Evolutionary conservation across 768 basidiomycete species (phyloP), one percentile per base, ranked within the genome.

Genomic region (Lactarius evosmus): DNA sequence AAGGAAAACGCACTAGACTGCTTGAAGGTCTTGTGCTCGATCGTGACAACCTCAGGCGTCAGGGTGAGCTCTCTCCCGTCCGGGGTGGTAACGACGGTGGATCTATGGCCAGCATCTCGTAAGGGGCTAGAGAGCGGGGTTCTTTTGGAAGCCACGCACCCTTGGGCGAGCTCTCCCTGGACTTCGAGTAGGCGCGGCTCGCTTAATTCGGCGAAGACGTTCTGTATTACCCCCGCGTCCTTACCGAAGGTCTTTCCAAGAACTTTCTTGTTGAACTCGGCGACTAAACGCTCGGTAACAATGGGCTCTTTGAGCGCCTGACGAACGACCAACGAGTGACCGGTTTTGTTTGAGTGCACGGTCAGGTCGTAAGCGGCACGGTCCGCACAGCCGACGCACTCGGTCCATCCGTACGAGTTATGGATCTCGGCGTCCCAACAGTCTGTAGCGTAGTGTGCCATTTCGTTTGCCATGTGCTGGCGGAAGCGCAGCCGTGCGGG

Each of bases 371-470:
- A 98, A 56, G 97, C 96, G 1, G 95, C 93, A 53, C 97, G 89
- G 76, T 99, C 97, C 38, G 97, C 97, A 77, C 97, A 99, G 9
- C 97, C 97, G 60, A 98, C 95, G 74, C 97, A 99, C 78, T 99
- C 97, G 58, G 93, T 96, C 97, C 97, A 99, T 51, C 89, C 85
- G 66, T 88, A 81, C 55, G 92, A 90, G 59, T 92, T 94, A 66
- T 94, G 83, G 68, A 98, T 98, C 79, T 99, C 97, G 49, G 95
- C 97, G 73, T 99, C 97, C 97, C 97, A 99, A 76, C 97, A 99
- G 77, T 98, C 96, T 41, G 94, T 85, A 60, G 97, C 96, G 74
- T 99, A 99, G 75, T 98, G 97, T 1, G 97, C 97, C 96, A 98
- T 98, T 80, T 98, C 97, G 77, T 98, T 99, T 40, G 78, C 83